Base-by-base conservation (phyloP, 75 land plant species). In the Pseudotsuga menziesii region DNA sequence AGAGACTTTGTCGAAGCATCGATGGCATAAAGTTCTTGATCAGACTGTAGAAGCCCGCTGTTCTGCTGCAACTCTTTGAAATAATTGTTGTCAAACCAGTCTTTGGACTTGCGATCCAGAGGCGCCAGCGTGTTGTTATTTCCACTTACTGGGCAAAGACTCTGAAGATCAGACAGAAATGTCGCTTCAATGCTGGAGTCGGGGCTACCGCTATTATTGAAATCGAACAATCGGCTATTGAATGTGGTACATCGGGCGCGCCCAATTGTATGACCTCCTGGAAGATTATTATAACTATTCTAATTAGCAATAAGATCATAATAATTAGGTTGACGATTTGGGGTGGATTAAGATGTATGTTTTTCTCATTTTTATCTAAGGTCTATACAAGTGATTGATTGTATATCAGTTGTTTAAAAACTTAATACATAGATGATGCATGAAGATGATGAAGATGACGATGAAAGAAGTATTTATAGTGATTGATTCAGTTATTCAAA, bases 1-100 rank as follows among this genome's bases (percentile, higher is more conserved):
- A 84, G 66, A 16, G 77, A 32, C 39, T 70, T 79, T 27, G 63
- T 57, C 15, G 63, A 57, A 15, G 63, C 83, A 11, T 72, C 39
- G 13, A 39, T 27, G 60, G 75, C 52, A 57, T 73, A 78, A n/a
- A 84, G 80, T 4, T 26, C 60, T 71, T 82, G 74, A 80, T 84
- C 84, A 15, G 86, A 84, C 6, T 64, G 60, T 20, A 82, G 44
- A n/a, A 84, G 56, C 16, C 86, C 86, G 22, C 54, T 63, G 52
- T 78, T 78, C 5, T 20, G 19, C 36, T 44, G 19, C 39, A 84
- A 55, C 15, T 78, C 78, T 54, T 32, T 57, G 80, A 61, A 84
- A 77, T 84, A 82, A 54, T 32, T 26, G 66, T 85, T 85, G 75
- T 85, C 87, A 73, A 85, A 75, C 32, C 3, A 19, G 70, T 82